Percentiles rank a stretch among this genome's conserved stretches.
These are phyloP conservation scores for Exobasidium rhododendri DNA, from an alignment of 1,284 basidiomycete genomes.

Conservation along the genomic window DNA sequence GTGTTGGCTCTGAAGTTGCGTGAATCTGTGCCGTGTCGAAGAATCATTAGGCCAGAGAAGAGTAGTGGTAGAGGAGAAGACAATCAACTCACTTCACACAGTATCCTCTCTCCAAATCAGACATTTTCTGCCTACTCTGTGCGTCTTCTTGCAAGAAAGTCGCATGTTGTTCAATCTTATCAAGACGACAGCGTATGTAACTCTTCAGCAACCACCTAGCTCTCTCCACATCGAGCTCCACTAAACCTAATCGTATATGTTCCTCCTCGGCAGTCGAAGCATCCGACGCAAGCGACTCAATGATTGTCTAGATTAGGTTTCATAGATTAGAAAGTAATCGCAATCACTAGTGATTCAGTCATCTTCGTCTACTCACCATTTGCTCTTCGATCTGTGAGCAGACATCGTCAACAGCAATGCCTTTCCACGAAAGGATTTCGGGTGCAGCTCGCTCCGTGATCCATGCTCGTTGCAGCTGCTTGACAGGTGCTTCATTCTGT, in stretches of 20 bases:
- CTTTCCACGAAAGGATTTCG: conserved; percentile 14
- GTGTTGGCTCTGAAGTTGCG: conserved; percentile 31
- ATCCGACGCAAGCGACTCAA: conserved; percentile 13
- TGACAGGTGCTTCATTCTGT: conserved; percentile 4
- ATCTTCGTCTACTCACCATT: too few relatives aligned
- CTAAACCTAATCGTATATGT: conserved; percentile 46
- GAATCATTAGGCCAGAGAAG: conserved; percentile 12
- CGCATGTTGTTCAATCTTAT: conserved; percentile 39
- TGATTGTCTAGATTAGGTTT: conserved; percentile 12
- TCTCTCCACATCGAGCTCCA: conserved; percentile 50
- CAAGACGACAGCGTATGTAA: conserved; percentile 36
- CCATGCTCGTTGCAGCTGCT: conserved; percentile 8
- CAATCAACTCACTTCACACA: conserved; percentile 23
- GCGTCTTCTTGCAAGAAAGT: conserved; percentile 20
- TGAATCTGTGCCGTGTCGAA: conserved; percentile 26
- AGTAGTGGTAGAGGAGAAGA: neutral
- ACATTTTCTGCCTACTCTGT: conserved; percentile 26
- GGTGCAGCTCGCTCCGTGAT: conserved; percentile 13
- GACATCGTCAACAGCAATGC: conserved; percentile 17
- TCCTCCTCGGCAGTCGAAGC: conserved; percentile 41
- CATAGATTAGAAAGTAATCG: neutral
- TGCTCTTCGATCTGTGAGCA: conserved; percentile 20
- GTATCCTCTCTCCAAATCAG: conserved; percentile 33
- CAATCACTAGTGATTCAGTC: conserved; percentile 1
- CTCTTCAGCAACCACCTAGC: conserved; percentile 45